Evolutionary conservation across 1,139 yeast species (phyloP).

Genomic region (Taiozyma sp.): DNA sequence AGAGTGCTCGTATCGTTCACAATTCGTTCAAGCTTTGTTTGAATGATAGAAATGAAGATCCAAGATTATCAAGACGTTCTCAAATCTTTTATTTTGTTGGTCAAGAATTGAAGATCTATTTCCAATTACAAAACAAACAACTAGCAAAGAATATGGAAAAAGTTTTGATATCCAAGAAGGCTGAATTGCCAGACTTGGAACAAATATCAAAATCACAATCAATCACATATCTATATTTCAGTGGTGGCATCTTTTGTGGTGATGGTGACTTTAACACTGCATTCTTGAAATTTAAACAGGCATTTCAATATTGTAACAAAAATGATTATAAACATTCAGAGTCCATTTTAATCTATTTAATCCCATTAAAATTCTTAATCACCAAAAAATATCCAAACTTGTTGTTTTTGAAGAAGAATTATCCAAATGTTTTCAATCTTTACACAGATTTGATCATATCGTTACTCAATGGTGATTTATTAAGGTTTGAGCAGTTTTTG

Average conservation of each 20-base stretch:
- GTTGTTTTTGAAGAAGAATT: conserved; percentile 3
- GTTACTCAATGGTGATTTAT: conserved; percentile 51
- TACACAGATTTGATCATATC: conserved; percentile 48
- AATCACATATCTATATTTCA: conserved; percentile 59
- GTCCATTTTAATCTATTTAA: conserved; percentile 42
- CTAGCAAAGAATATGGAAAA: conserved; percentile 76
- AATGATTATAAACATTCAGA: conserved; percentile 30
- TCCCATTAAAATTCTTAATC: conserved; percentile 51
- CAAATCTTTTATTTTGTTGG: conserved; percentile 76
- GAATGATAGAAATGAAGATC: conserved; percentile 66
- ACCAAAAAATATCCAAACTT: conserved; percentile 38
- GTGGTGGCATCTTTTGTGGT: conserved; percentile 58
- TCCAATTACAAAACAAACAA: conserved; percentile 63
- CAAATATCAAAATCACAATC: conserved; percentile 47
- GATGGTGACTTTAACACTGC: conserved; percentile 56
- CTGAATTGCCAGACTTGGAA: conserved; percentile 46
- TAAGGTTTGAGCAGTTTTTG: conserved; percentile 42
- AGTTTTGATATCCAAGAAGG: conserved; percentile 56
- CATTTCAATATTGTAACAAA: conserved; percentile 36
- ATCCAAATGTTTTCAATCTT: conserved; percentile 8
- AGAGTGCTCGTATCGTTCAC: conserved; percentile 61
- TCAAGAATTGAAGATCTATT: conserved; percentile 67
- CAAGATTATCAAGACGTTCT: conserved; percentile 46
- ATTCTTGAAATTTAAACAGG: conserved; percentile 42
- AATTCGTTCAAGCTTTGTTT: conserved; percentile 73